Evolutionary conservation across 2,329 filamentous ascomycete species (phyloP).

Genomic region (Endocalyx cinctus): DNA sequence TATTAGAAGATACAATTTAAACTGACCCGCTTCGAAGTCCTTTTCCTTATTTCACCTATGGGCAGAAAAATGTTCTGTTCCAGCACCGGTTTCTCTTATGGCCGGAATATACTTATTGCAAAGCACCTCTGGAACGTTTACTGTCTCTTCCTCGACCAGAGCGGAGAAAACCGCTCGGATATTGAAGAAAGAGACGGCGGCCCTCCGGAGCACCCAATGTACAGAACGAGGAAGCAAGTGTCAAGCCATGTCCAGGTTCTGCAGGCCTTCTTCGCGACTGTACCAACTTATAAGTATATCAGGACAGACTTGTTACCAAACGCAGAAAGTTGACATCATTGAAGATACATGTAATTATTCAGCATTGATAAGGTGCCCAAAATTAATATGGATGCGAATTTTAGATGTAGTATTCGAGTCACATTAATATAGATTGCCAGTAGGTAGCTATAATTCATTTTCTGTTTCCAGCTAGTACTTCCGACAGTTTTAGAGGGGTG

Average conservation of each 20-base stretch:
- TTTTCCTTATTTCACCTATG: slow-evolving; percentile 62
- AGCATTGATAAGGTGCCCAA: too few relatives aligned
- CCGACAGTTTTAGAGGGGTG: too few relatives aligned
- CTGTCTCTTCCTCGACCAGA: slow-evolving; percentile 37
- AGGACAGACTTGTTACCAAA: too few relatives aligned
- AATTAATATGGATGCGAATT: too few relatives aligned
- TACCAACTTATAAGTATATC: slow-evolving; percentile 56
- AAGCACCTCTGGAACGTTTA: slow-evolving; percentile 60
- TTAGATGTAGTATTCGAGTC: too few relatives aligned
- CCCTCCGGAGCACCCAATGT: slow-evolving; percentile 27
- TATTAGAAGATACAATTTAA: too few relatives aligned
- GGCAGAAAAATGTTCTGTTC: slow-evolving; percentile 63
- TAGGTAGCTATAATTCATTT: slow-evolving; percentile 61
- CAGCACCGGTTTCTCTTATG: slow-evolving; percentile 57
- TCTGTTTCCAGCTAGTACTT: slow-evolving; percentile 55
- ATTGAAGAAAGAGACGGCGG: slow-evolving; percentile 41
- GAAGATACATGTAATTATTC: too few relatives aligned
- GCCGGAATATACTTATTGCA: slow-evolving; percentile 66
- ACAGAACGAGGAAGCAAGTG: slow-evolving; percentile 54
- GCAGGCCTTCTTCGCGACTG: slow-evolving; percentile 60
- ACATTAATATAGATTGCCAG: too few relatives aligned
- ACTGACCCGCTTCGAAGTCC: slow-evolving; percentile 39
- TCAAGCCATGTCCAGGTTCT: slow-evolving; percentile 69
- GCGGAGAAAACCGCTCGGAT: slow-evolving; percentile 35
- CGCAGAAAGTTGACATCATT: too few relatives aligned